A percentile compares a stretch with the other conserved stretches of the same genome.
These are phyloP conservation scores for Gonapodya prolifera DNA, from an alignment of 192 early-diverging fungal genomes.

Conservation along the genomic window DNA sequence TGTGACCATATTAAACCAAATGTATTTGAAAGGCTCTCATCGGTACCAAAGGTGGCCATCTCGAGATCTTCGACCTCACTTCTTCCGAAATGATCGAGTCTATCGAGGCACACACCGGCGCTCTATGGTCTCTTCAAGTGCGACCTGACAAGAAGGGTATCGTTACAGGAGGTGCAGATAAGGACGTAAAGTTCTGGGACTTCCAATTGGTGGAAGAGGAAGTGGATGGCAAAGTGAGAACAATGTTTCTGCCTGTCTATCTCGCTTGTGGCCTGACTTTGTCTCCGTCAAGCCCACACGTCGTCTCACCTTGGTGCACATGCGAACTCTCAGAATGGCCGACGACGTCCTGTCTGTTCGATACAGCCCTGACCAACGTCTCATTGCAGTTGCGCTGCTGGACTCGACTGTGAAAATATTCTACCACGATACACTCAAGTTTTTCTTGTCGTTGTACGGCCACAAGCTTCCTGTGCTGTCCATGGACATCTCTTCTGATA, in stretches of 20 bases:
- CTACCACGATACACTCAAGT: constrained; percentile 91
- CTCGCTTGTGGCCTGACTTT: not conserved
- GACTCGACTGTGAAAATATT: constrained; percentile 97
- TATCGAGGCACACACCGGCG: constrained; percentile 82
- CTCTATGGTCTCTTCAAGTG: constrained; percentile 76
- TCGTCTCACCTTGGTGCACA: constrained; percentile 66
- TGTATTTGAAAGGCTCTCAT: constrained; percentile 46
- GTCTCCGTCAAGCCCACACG: constrained; percentile 17
- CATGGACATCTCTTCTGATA: constrained; percentile 98
- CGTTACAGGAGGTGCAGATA: constrained; percentile 84
- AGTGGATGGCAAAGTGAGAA: no score
- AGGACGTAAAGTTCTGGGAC: constrained; percentile 97
- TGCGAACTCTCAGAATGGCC: constrained; percentile 84
- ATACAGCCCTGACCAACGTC: constrained; percentile 68
- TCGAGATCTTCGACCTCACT: constrained; percentile 85
- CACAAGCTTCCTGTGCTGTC: constrained; percentile 94
- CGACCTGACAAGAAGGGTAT: constrained; percentile 78
- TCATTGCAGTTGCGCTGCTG: constrained; percentile 82
- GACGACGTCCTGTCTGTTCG: constrained; percentile 83
- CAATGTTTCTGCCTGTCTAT: not conserved
- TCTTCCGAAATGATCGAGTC: constrained; percentile 70
- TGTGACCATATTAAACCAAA: not conserved
- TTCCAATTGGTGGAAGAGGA: constrained; percentile 60
- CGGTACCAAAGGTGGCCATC: constrained; percentile 84
- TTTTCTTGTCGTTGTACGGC: constrained; percentile 92